Evolutionary conservation across 2,329 filamentous ascomycete species (phyloP).

Genomic region (Blastomyces parvus): DNA sequence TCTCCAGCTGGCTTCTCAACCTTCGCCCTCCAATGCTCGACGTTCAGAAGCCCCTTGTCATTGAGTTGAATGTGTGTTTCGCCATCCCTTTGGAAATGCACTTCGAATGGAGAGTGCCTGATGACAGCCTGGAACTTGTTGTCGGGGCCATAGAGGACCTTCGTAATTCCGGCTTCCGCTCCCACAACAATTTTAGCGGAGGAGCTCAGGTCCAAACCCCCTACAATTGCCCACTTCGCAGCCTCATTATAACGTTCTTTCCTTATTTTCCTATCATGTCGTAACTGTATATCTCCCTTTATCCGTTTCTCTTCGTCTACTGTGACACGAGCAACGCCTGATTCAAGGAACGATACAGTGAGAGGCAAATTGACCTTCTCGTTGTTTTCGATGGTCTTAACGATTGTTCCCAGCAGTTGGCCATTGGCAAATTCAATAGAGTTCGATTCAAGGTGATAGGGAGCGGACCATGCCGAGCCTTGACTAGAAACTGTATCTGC

Average conservation of each 20-base stretch:
- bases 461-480: constrained; percentile 62
- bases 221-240: constrained; percentile 75
- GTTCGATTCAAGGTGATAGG: constrained; percentile 65
- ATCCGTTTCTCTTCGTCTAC: constrained; percentile 86
- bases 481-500: constrained; percentile 64
- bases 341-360: constrained; percentile 79
- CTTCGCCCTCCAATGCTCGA: constrained; percentile 93
- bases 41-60: constrained; percentile 75
- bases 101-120: constrained; percentile 67
- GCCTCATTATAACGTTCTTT: constrained; percentile 95
- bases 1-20: constrained; percentile 49
- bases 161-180: constrained; percentile 57
- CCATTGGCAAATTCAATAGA: constrained; percentile 70
- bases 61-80: constrained; percentile 79
- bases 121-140: constrained; percentile 74
- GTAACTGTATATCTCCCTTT: constrained; percentile 78
- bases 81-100: constrained; percentile 80
- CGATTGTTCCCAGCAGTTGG: constrained; percentile 65
- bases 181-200: constrained; percentile 59
- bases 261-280: constrained; percentile 70
- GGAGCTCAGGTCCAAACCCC: constrained; percentile 63
- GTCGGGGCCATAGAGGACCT: constrained; percentile 66
- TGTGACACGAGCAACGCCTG: constrained; percentile 75
- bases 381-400: constrained; percentile 63
- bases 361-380: constrained; percentile 69